phyloP scores from a whole-genome alignment of 2,329 filamentous ascomycete species.

The Ascochyta clinopodiicola region DNA sequence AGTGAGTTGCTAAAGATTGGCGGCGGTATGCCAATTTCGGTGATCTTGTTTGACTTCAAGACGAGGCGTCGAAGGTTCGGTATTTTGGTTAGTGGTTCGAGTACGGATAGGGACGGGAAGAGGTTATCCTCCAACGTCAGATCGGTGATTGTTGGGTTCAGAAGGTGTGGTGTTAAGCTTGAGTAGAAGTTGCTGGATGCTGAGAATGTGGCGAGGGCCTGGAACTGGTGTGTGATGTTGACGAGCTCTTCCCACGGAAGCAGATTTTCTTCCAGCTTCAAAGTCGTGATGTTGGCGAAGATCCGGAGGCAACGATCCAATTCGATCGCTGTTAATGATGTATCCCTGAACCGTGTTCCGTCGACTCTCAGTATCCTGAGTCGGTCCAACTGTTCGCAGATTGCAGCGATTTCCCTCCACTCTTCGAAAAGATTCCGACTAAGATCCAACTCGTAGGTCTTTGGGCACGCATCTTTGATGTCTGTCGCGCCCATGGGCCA shows the following conservation, averaged over 20 bases:
- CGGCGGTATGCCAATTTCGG: slow-evolving; percentile 41
- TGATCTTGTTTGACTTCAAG: slow-evolving; percentile 79
- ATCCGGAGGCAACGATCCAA: slow-evolving; percentile 29
- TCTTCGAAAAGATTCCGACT: slow-evolving; percentile 80
- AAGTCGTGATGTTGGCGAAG: slow-evolving; percentile 49
- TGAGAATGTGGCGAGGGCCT: slow-evolving; percentile 60
- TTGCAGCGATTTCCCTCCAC: slow-evolving; percentile 70
- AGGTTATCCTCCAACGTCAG: slow-evolving; percentile 76
- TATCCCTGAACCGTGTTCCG: slow-evolving; percentile 71
- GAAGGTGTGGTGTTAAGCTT: slow-evolving; percentile 39
- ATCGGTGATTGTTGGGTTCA: slow-evolving; percentile 64
- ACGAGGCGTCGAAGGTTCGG: slow-evolving; percentile 57
- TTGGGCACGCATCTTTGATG: slow-evolving; percentile 64
- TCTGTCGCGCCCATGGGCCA: slow-evolving; percentile 48
- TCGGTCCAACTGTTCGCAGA: slow-evolving; percentile 73
- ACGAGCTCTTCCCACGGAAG: slow-evolving; percentile 49
- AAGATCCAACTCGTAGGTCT: slow-evolving; percentile 77
- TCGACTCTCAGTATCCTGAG: slow-evolving; percentile 73
- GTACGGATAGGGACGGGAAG: slow-evolving; percentile 65
- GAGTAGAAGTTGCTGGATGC: slow-evolving; percentile 48
- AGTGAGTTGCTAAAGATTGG: slow-evolving; percentile 43
- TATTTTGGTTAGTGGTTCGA: slow-evolving; percentile 67
- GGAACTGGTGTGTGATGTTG: slow-evolving; percentile 59
- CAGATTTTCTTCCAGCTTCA: slow-evolving; percentile 59
- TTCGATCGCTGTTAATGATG: slow-evolving; percentile 32